Evolutionary conservation across 805 yeast genomes (phyloP), one percentile per base, ranked within the genome.

Genomic region (Saccharomyces mikatae): DNA sequence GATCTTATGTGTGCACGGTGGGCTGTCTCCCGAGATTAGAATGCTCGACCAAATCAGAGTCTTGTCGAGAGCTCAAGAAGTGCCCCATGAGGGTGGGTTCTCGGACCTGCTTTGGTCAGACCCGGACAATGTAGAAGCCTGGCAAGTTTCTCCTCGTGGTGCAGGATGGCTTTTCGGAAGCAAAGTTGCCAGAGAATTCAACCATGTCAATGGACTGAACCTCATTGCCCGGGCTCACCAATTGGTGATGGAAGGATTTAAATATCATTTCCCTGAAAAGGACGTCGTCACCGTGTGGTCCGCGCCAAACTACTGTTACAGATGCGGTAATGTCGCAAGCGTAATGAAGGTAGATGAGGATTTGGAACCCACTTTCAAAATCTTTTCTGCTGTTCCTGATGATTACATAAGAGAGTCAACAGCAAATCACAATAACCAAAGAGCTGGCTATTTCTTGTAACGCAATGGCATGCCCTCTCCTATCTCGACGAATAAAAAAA

Each of bases 151-250:
- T 28, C 97, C 97, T 31, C 80, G 99, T 67, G 99, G 99, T 58
- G 99, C 99, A 0, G 99, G 99, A 11, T 92, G 98, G 98, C 74
- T 92, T 52, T 92, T 92, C 70, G 99, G 99, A 26, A 81, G 90
- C 48, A 86, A 87, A 69, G 97, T 94, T 26, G 94, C 96, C 17
- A 76, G 97, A 55, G 98, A 94, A 71, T 94, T 94, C 74, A 94
- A 92, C 73, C 96, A 94, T 71, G 95, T 92, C 53, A 92, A 94
- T 69, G 90, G 90, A 60, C 76, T 94, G 57, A 82, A 82, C 60
- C 75, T 92, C 61, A 90, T 92, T 55, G 97, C 99, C 10, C 80
- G 99, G 63, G 98, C 98, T 0, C 99, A 92, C 74, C 99, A 92
- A 72, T 80, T 92, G 70, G 98, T 94, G 22, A 95, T 94, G 97